These are phyloP conservation scores for Sesbania bispinosa DNA, from an alignment of 306 rosid species.

Conservation along the genomic window DNA sequence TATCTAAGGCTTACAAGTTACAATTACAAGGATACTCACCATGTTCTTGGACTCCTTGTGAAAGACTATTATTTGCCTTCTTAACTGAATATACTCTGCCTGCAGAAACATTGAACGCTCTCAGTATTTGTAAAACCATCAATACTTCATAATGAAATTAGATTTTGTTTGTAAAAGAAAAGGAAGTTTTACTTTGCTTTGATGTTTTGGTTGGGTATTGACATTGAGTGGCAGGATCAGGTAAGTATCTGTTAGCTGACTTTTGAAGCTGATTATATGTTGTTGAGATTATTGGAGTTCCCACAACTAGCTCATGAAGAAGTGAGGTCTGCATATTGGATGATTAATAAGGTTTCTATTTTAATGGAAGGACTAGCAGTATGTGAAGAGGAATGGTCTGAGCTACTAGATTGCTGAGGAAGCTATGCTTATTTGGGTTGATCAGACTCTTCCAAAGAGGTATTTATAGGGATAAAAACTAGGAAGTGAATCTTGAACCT, in stretches of 20 bases:
- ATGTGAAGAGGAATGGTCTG: not conserved
- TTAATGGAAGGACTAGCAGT: not conserved
- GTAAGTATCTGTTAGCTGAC: slow-evolving; percentile 29
- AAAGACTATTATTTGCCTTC: not conserved
- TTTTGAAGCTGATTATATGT: slow-evolving; percentile 27
- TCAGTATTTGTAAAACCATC: not conserved
- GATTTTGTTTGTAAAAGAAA: not conserved
- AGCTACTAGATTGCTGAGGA: not conserved
- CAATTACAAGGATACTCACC: slow-evolving; percentile 14
- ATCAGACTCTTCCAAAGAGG: not conserved
- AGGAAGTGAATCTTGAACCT: not conserved
- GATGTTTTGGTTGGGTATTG: slow-evolving; percentile 22
- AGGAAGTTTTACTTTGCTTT: slow-evolving; percentile 24
- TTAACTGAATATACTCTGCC: not conserved
- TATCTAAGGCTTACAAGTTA: not conserved
- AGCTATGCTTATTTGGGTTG: slow-evolving; percentile 19
- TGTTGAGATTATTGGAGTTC: slow-evolving; percentile 33
- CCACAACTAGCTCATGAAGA: slow-evolving; percentile 40
- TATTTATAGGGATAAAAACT: slow-evolving; percentile 18
- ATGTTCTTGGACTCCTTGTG: slow-evolving; percentile 17
- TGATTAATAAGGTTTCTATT: not conserved
- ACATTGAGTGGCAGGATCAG: slow-evolving; percentile 23
- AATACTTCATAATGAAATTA: not conserved
- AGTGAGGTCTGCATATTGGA: slow-evolving; percentile 40
- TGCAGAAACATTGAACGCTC: not conserved